Percentiles rank a stretch among this genome's conserved stretches.
These are phyloP conservation scores for Lodderomyces jiufengensis DNA, from an alignment of 1,139 yeast species.

Conservation along the genomic window DNA sequence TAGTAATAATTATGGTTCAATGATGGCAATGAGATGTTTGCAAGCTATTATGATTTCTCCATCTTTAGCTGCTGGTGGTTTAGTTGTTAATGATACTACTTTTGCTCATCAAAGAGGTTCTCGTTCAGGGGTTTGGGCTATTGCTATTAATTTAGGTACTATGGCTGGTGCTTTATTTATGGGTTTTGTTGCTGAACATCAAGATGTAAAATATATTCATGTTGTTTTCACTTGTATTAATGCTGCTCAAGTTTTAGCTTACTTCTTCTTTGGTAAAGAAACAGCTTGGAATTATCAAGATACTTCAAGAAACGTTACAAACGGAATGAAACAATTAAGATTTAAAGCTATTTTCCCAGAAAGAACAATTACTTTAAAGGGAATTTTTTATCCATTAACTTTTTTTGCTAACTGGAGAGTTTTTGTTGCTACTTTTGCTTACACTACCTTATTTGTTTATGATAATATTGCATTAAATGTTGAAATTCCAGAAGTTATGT, in stretches of 20 bases:
- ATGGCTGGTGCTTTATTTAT: conserved; percentile 20
- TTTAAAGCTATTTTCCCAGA: conserved; percentile 10
- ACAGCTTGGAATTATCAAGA: conserved; percentile 14
- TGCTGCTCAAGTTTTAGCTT: conserved; percentile 15
- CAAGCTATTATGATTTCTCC: conserved; percentile 19
- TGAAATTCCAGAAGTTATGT: conserved; percentile 17
- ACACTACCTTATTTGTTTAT: conserved; percentile 16
- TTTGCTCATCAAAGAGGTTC: conserved; percentile 21
- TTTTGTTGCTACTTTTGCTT: conserved; percentile 17
- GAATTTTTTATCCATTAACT: conserved; percentile 14
- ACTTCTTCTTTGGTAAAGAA: conserved; percentile 18
- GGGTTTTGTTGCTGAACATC: conserved; percentile 20
- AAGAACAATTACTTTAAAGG: conserved; percentile 6
- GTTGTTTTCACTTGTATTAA: conserved; percentile 17
- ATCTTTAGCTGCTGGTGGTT: conserved; percentile 19
- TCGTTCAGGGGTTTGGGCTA: conserved; percentile 21
- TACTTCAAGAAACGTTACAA: conserved; percentile 11
- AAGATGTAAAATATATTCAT: conserved; percentile 14
- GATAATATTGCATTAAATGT: conserved; percentile 21
- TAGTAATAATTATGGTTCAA: conserved; percentile 13
- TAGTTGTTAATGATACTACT: conserved; percentile 18
- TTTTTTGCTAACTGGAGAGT: conserved; percentile 12
- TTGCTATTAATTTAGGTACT: conserved; percentile 19
- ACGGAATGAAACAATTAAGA: conserved; percentile 9
- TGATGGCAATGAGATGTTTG: conserved; percentile 19